Evolutionary conservation across 2,329 filamentous ascomycete species (phyloP).

Genomic region (Trichoderma sp.): DNA sequence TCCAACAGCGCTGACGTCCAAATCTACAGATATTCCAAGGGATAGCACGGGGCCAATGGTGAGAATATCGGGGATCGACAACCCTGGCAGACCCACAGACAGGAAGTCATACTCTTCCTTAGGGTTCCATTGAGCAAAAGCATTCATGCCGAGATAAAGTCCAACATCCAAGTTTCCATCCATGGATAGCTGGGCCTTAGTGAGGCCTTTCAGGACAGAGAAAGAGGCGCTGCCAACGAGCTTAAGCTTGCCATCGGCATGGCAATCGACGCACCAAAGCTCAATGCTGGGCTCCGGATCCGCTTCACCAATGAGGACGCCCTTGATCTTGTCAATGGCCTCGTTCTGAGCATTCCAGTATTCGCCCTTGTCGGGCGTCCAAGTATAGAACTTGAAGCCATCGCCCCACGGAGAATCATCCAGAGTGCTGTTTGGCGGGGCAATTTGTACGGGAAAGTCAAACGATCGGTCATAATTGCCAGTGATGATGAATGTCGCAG

Average conservation of each 20-base stretch:
- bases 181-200: constrained; percentile 1
- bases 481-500: not conserved
- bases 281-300: constrained; percentile 3
- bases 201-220: not conserved
- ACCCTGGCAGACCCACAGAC: not conserved
- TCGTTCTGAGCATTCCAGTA: not conserved
- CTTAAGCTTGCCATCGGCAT: not conserved
- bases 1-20: not conserved
- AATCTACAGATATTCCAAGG: not conserved
- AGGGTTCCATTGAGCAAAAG: constrained; percentile 3
- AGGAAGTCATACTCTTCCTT: constrained; percentile 6
- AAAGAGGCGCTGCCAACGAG: not conserved
- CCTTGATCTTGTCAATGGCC: constrained; percentile 3
- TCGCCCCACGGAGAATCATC: constrained; percentile 8
- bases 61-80: not conserved
- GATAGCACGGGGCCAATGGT: not conserved
- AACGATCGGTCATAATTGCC: not conserved
- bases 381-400: constrained; percentile 4
- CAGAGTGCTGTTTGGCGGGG: not conserved
- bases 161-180: not conserved
- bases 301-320: not conserved
- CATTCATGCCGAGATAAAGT: constrained; percentile 2
- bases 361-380: constrained; percentile 5
- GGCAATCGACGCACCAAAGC: constrained; percentile 7
- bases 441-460: not conserved